Evolutionary conservation across 2,329 filamentous ascomycete genomes (phyloP), one percentile per base, ranked within the genome.

Genomic region (Xylariaceae sp.): DNA sequence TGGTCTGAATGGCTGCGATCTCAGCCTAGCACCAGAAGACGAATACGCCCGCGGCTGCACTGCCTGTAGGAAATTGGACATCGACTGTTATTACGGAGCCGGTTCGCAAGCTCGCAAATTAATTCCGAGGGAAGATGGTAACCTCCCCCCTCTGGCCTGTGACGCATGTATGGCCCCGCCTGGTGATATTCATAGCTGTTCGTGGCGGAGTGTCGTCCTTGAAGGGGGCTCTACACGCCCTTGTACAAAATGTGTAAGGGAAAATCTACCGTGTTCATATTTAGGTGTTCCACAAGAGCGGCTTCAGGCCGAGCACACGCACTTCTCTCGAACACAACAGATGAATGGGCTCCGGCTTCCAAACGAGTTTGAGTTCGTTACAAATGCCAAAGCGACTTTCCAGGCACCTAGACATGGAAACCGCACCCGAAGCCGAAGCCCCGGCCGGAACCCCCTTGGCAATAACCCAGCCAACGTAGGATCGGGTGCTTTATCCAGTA

Each of bases 111-210:
- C 44, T 33, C 44, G n/a, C n/a, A n/a, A n/a, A n/a, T n/a, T n/a
- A n/a, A n/a, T n/a, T n/a, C n/a, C n/a, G n/a, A 23, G 44, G 44
- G 32, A 32, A 5, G 44, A 47, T 33, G 44, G 44, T 7, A 13
- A 35, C 3, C 9, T 32, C 2, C 18, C 27, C 4, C 35, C 36
- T 10, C 46, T 41, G 4, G 40, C 32, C 36, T 41, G 36, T 30
- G 46, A 49, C 20, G 7, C 9, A 11, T 40, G 35, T 21, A 3
- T 40, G 9, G 18, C 6, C 11, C 16, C 23, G 4, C 32, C 23
- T n/a, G 13, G 18, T 2, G 36, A 16, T 18, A 40, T 49, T 21
- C 36, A 13, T 26, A 10, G 15, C n/a, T 49, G 46, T 20, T 49
- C 46, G 46, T 49, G 46, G 46, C 46, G 44, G 18, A 5, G 9